These are phyloP conservation scores for Sclerospora graminicola DNA, from an alignment of 352 stramenopile genomes.

Conservation along the genomic window DNA sequence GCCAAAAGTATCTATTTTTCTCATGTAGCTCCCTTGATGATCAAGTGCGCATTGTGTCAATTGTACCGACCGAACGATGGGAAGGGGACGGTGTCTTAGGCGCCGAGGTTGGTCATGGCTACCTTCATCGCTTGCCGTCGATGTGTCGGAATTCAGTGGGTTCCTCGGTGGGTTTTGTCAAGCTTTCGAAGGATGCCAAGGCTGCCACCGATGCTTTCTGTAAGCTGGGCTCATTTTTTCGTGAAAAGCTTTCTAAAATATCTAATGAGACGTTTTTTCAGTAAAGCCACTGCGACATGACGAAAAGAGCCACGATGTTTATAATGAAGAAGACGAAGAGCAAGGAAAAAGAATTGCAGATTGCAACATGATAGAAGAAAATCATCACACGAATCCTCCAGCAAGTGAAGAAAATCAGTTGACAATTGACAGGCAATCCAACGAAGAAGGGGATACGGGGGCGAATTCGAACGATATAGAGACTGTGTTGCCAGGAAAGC, in stretches of 20 bases:
- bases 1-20: background rate
- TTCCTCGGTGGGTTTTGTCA: slow-evolving; percentile 72
- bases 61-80: slow-evolving; percentile 73
- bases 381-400: background rate
- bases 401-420: slow-evolving; percentile 1
- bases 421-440: background rate
- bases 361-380: background rate
- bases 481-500: slow-evolving; percentile 11
- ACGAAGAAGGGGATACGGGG: slow-evolving; percentile 2
- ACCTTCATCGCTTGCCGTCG: slow-evolving; percentile 90
- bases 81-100: slow-evolving; percentile 88
- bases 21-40: slow-evolving; percentile 73
- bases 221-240: slow-evolving; percentile 20
- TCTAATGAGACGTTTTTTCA: slow-evolving; percentile 6
- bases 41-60: slow-evolving; percentile 88
- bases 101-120: slow-evolving; percentile 93
- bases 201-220: slow-evolving; percentile 74
- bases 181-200: slow-evolving; percentile 49
- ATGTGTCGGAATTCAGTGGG: slow-evolving; percentile 42
- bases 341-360: background rate
- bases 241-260: background rate
- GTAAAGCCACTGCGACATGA: slow-evolving; percentile 16
- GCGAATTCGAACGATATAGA: slow-evolving; percentile 1
- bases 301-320: slow-evolving; percentile 2
- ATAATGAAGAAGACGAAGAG: slow-evolving; percentile 1